Evolutionary conservation across 1,284 basidiomycete genomes (phyloP).

Genomic region (Ganoderma sinense): DNA sequence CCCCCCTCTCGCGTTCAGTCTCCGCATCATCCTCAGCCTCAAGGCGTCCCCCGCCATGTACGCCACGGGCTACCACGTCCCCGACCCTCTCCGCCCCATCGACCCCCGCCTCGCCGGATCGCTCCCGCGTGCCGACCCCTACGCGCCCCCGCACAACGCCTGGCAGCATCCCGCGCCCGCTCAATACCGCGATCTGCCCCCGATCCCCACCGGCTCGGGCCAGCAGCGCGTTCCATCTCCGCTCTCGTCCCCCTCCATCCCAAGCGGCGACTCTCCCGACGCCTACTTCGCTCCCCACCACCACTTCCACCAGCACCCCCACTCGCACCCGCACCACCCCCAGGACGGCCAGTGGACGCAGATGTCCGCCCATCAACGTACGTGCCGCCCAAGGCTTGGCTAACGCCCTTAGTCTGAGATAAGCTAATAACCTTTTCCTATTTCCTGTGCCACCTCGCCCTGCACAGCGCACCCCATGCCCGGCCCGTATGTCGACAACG

Average conservation of each 20-base stretch:
- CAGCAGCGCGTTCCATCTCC: conserved; percentile 30
- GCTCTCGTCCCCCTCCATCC: conserved; percentile 27
- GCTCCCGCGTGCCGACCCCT: conserved; percentile 18
- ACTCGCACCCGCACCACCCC: conserved; percentile 6
- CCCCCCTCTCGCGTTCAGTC: conserved; percentile 28
- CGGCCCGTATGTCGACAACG: conserved; percentile 24
- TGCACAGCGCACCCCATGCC: conserved; percentile 21
- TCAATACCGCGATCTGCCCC: conserved; percentile 25
- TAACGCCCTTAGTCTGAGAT: conserved; percentile 3
- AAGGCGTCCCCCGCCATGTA: conserved; percentile 25
- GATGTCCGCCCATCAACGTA: conserved; percentile 19
- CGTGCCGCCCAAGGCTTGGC: background rate
- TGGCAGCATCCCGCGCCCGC: conserved; percentile 22
- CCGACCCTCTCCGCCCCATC: conserved; percentile 23
- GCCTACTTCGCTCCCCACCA: conserved; percentile 24
- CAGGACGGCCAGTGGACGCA: conserved; percentile 24
- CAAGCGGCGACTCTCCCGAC: conserved; percentile 24
- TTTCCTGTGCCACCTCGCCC: background rate
- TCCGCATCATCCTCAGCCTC: conserved; percentile 28
- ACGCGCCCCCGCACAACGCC: conserved; percentile 16
- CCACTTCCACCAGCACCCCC: conserved; percentile 5
- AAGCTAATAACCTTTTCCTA: conserved; percentile 12
- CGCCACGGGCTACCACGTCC: conserved; percentile 23
- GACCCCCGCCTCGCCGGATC: conserved; percentile 21
- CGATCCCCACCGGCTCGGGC: conserved; percentile 12